phyloP scores from a whole-genome alignment of 208 protist species.

The Leishmania lainsoni region DNA sequence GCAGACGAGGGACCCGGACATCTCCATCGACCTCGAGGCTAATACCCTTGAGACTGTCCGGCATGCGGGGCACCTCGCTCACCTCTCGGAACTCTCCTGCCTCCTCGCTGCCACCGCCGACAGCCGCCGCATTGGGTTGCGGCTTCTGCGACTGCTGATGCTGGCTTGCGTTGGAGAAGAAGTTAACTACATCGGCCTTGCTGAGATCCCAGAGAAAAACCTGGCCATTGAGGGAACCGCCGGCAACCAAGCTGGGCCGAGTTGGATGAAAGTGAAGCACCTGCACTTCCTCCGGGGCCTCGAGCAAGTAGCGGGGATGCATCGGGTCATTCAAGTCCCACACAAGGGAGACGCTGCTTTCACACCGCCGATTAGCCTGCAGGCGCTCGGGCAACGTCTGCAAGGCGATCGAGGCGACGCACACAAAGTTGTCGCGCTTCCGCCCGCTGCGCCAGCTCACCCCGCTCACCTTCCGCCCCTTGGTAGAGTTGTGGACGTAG shows the following conservation, averaged over 20 bases:
- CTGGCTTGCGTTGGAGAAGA: conserved; percentile 19
- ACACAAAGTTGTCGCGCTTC: conserved; percentile 72
- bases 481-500: conserved; percentile 80
- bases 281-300: conserved; percentile 88
- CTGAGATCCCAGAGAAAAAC: conserved; percentile 91
- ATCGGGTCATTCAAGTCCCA: conserved; percentile 92
- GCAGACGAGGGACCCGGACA: conserved; percentile 78
- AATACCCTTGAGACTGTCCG: conserved; percentile 66
- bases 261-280: conserved; percentile 88
- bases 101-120: not conserved
- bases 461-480: conserved; percentile 74
- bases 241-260: conserved; percentile 77
- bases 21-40: conserved; percentile 79
- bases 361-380: conserved; percentile 69
- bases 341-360: conserved; percentile 77
- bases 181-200: conserved; percentile 36
- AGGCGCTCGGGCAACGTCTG: conserved; percentile 75
- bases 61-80: conserved; percentile 78
- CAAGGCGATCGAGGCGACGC: conserved; percentile 71
- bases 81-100: conserved; percentile 44
- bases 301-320: conserved; percentile 88
- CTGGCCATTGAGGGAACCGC: conserved; percentile 90
- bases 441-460: conserved; percentile 83
- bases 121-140: not conserved
- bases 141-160: conserved; percentile 17